A percentile compares a stretch with the other conserved stretches of the same genome.
Evolutionary conservation across 2,329 filamentous ascomycete genomes (phyloP).

Genomic region (Lithohypha guttulata): DNA sequence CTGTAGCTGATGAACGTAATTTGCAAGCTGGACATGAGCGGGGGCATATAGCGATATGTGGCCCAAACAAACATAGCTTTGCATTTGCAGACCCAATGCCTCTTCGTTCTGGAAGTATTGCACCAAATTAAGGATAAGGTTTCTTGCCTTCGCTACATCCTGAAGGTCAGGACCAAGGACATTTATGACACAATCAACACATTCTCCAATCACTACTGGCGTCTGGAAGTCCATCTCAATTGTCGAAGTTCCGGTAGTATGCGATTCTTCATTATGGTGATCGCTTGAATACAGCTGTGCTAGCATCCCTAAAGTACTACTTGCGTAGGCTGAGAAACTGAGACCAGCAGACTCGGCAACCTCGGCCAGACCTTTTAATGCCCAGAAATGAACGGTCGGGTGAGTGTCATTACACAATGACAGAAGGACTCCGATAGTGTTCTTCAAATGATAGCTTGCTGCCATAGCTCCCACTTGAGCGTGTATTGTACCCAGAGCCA

Average conservation of each 20-base stretch:
- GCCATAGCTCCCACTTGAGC: slow-evolving; percentile 96
- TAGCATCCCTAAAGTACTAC: slow-evolving; percentile 83
- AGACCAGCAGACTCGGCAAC: slow-evolving; percentile 87
- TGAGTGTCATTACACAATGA: slow-evolving; percentile 93
- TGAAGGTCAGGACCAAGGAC: slow-evolving; percentile 92
- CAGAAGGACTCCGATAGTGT: slow-evolving; percentile 95
- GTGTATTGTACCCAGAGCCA: slow-evolving; percentile 86
- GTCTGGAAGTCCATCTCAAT: slow-evolving; percentile 78
- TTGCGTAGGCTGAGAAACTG: slow-evolving; percentile 82
- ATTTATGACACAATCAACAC: slow-evolving; percentile 91
- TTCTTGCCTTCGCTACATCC: slow-evolving; percentile 80
- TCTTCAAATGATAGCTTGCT: slow-evolving; percentile 89
- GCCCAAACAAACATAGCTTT: slow-evolving; percentile 73
- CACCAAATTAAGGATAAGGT: slow-evolving; percentile 80
- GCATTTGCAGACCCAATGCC: slow-evolving; percentile 58
- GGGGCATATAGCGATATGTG: slow-evolving; percentile 88
- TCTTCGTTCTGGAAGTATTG: slow-evolving; percentile 70
- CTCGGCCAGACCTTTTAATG: slow-evolving; percentile 72
- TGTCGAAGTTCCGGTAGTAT: slow-evolving; percentile 74
- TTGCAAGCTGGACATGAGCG: slow-evolving; percentile 69
- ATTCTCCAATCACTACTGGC: slow-evolving; percentile 70
- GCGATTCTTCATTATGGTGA: slow-evolving; percentile 76
- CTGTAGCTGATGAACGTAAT: slow-evolving; percentile 76
- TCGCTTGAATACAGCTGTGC: slow-evolving; percentile 87
- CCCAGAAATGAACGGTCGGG: slow-evolving; percentile 92